phyloP scores from a whole-genome alignment of 495 filamentous ascomycete genomes.

The Neurospora hispaniola region DNA sequence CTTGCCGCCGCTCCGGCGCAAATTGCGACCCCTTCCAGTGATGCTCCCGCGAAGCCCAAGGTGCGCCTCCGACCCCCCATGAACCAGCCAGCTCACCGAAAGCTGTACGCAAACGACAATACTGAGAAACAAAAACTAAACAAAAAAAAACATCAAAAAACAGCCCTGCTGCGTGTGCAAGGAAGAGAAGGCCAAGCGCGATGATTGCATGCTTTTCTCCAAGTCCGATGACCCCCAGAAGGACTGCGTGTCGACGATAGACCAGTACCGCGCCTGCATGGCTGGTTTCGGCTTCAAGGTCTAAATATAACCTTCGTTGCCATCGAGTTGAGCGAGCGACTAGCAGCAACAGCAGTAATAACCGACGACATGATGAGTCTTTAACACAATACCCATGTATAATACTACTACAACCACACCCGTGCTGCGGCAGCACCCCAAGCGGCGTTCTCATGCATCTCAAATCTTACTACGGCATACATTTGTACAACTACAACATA shows the following conservation, averaged over 20 bases:
- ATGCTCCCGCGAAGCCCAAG: slow-evolving; percentile 35
- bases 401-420: not conserved
- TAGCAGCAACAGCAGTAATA: not conserved
- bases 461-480: not conserved
- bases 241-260: slow-evolving; percentile 72
- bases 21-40: slow-evolving; percentile 10
- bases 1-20: slow-evolving; percentile 14
- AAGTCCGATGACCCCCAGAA: slow-evolving; percentile 62
- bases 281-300: slow-evolving; percentile 83
- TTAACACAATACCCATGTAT: not conserved
- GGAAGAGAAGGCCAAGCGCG: slow-evolving; percentile 78
- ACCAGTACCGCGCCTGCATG: slow-evolving; percentile 88
- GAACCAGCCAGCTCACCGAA: not conserved
- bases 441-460: not conserved
- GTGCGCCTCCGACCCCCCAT: slow-evolving; percentile 14
- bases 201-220: slow-evolving; percentile 98
- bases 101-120: not conserved
- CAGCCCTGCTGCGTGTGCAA: slow-evolving; percentile 98
- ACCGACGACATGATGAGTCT: not conserved
- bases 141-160: not conserved
- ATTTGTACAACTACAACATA: not conserved
- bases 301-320: slow-evolving; percentile 15
- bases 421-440: not conserved
- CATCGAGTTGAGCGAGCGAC: not conserved
- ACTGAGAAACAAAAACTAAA: not conserved